Evolutionary conservation across 2,329 filamentous ascomycete genomes (phyloP), one percentile per base, ranked within the genome.

Genomic region (Amauroascus verrucosus): DNA sequence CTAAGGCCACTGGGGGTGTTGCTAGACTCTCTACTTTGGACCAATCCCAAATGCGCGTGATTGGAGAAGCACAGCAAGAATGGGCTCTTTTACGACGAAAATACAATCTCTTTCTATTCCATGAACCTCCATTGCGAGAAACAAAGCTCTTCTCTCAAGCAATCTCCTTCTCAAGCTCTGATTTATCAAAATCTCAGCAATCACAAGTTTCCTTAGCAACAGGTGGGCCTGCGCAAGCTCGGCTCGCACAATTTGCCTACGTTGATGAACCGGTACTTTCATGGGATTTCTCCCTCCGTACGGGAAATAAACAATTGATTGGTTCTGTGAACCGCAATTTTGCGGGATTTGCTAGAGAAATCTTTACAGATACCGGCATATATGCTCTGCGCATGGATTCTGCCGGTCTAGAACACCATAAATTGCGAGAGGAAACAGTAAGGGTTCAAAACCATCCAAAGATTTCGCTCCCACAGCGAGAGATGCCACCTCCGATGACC

Each of bases 281-380:
- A 7, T 84, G 80, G 80, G 79, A 84, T 63, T 84, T 84, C 64
- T 75, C 76, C 8, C 70, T 84, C 2, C 72, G 72, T 32, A 74
- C 75, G 1, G 73, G 76, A 50, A 70, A 78, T 22, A 63, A 68
- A 40, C 68, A 66, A 1, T 65, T 80, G 11, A 75, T 83, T 51
- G 81, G 81, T 40, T 79, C 76, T 1, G 81, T 84, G 3, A 83
- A 83, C 59, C 77, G 81, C 56, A 79, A 82, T 59, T 84, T 83
- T 59, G 72, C 66, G 16, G 81, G 81, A 1, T 82, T 83, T 62
- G 80, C 77, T 1, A 71, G 81, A 11, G 81, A 84, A 58, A 71
- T 84, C 16, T 83, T 84, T 63, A 84, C 81, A 1, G 81, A 84
- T 57, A 83, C 80, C 0, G 81, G 81, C 41, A 77, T 82, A 0